Evolutionary conservation across 805 yeast genomes (phyloP).

Genomic region (Ogataea methylovora): DNA sequence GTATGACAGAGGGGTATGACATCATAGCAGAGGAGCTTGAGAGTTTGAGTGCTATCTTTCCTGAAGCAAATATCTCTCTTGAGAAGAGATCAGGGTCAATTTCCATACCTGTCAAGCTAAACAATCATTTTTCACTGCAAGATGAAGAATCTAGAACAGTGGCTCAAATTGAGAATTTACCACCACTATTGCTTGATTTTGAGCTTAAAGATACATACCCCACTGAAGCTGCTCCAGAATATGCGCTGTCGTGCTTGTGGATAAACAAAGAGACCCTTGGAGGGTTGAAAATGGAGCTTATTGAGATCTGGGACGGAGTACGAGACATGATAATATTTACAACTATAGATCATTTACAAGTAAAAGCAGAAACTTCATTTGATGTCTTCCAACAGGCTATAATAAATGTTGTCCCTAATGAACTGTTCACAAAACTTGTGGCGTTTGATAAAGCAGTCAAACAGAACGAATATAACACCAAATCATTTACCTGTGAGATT

Average conservation of each 20-base stretch:
- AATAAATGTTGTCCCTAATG: neutral
- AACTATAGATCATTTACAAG: conserved; percentile 33
- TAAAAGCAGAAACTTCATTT: conserved; percentile 11
- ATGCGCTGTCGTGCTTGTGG: conserved; percentile 25
- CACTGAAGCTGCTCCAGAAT: conserved; percentile 17
- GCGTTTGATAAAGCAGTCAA: conserved; percentile 18
- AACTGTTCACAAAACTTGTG: conserved; percentile 5
- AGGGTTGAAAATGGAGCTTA: conserved; percentile 12
- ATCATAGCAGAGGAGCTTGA: conserved; percentile 29
- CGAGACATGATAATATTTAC: conserved; percentile 34
- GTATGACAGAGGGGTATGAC: conserved; percentile 5
- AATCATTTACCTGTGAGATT: conserved; percentile 45
- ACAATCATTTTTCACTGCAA: conserved; percentile 10
- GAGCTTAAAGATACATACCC: conserved; percentile 31
- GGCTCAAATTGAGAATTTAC: conserved; percentile 20
- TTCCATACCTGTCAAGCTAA: conserved; percentile 19
- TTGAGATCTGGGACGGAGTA: conserved; percentile 26
- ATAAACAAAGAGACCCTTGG: conserved; percentile 14
- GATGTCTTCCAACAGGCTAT: neutral
- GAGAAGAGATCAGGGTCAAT: conserved; percentile 17
- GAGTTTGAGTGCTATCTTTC: conserved; percentile 33
- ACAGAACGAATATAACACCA: conserved; percentile 20
- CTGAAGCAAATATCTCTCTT: conserved; percentile 21
- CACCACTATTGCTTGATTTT: conserved; percentile 24
- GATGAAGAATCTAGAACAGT: conserved; percentile 2